Evolutionary conservation across 2,329 filamentous ascomycete species (phyloP).

Genomic region (Cladophialophora chaetospira): DNA sequence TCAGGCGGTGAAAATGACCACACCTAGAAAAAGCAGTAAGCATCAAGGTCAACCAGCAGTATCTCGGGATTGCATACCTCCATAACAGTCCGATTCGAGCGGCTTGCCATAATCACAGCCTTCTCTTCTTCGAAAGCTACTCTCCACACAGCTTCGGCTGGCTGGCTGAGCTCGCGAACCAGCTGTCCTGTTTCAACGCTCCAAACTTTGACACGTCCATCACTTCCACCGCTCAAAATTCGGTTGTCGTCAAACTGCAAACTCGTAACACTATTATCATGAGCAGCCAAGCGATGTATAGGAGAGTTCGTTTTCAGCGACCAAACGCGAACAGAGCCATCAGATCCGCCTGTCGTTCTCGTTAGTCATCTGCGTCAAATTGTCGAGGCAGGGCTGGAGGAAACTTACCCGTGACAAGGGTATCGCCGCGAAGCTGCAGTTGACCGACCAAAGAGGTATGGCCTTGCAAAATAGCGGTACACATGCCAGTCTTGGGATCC

Average conservation of each 20-base stretch:
- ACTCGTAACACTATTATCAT: conserved; percentile 98
- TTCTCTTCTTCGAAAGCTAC: conserved; percentile 99
- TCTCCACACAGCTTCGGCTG: conserved; percentile 94
- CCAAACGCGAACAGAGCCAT: conserved; percentile 96
- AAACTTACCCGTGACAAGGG: conserved; percentile 69
- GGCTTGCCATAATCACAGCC: conserved; percentile 89
- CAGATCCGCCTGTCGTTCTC: conserved; percentile 68
- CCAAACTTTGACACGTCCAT: conserved; percentile 99
- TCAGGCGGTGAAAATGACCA: conserved; percentile 93
- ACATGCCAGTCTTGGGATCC: conserved; percentile 85
- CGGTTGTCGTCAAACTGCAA: conserved; percentile 95
- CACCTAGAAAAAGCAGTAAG: conserved; percentile 58
- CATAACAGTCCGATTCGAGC: conserved; percentile 88
- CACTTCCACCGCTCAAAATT: conserved; percentile 92
- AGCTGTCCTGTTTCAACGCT: conserved; percentile 88
- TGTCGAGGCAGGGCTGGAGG: background rate
- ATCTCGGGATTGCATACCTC: conserved; percentile 68
- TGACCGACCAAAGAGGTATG: conserved; percentile 97
- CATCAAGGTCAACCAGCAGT: background rate
- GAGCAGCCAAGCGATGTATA: conserved; percentile 90
- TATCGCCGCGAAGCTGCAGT: conserved; percentile 91
- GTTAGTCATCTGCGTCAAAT: background rate
- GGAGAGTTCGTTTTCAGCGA: conserved; percentile 86
- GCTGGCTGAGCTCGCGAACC: conserved; percentile 85
- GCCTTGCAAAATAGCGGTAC: conserved; percentile 88